Conservation (phyloP, 2,329 filamentous ascomycete genomes). For the Epichloe amarillans region DNA sequence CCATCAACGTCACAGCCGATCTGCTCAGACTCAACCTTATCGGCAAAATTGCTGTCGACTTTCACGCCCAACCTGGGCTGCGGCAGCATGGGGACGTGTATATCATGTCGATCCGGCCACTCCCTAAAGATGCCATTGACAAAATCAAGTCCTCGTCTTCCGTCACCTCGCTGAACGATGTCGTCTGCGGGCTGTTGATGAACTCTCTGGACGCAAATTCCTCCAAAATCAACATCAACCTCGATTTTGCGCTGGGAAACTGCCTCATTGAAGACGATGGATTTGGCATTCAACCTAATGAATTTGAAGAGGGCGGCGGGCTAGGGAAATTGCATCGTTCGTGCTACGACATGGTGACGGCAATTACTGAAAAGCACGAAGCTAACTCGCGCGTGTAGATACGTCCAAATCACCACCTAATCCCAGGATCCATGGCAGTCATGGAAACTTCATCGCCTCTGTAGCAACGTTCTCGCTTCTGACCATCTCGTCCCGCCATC, state of each 20-base stretch:
- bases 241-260: slow-evolving; percentile 64
- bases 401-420: slow-evolving; percentile 57
- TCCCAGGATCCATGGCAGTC: slow-evolving; percentile 44
- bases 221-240: slow-evolving; percentile 50
- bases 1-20: neutral
- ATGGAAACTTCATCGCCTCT: slow-evolving; percentile 66
- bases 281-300: slow-evolving; percentile 55
- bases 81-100: slow-evolving; percentile 3
- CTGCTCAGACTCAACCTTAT: neutral
- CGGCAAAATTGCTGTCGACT: neutral
- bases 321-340: slow-evolving; percentile 62
- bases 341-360: slow-evolving; percentile 14
- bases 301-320: slow-evolving; percentile 59
- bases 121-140: slow-evolving; percentile 57
- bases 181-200: slow-evolving; percentile 58
- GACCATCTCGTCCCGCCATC: slow-evolving; percentile 60
- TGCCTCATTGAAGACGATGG: slow-evolving; percentile 82
- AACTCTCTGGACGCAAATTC: slow-evolving; percentile 78
- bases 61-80: neutral
- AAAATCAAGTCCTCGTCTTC: slow-evolving; percentile 77
- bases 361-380: neutral
- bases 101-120: slow-evolving; percentile 50
- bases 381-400: slow-evolving; percentile 32
- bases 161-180: slow-evolving; percentile 61
- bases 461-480: slow-evolving; percentile 65